A percentile compares a stretch with the other conserved stretches of the same genome.
Conservation (phyloP, 2,329 filamentous ascomycete genomes). For the Aphanocladium album region DNA sequence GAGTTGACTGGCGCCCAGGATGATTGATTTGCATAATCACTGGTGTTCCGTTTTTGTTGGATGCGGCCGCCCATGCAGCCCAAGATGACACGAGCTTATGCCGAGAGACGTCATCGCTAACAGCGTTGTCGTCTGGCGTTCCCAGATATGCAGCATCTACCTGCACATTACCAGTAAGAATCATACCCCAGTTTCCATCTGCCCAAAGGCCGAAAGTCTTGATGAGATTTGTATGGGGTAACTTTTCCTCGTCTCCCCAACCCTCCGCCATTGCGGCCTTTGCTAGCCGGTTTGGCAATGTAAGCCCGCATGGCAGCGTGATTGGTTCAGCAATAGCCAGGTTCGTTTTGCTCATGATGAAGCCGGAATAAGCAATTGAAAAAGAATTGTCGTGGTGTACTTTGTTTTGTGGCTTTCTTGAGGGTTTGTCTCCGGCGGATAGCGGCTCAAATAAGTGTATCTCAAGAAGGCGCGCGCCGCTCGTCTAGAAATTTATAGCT, state of each 20-base stretch:
- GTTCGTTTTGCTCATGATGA: not conserved
- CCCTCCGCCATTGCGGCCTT: slow-evolving; percentile 41
- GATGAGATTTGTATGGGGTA: slow-evolving; percentile 36
- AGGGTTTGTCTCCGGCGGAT: too few relatives aligned
- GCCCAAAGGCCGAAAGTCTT: slow-evolving; percentile 55
- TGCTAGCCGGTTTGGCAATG: slow-evolving; percentile 15
- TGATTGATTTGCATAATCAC: slow-evolving; percentile 59
- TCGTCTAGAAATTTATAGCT: too few relatives aligned
- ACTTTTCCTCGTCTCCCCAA: slow-evolving; percentile 31
- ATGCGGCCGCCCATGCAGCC: slow-evolving; percentile 35
- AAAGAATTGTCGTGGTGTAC: too few relatives aligned
- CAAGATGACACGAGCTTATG: not conserved
- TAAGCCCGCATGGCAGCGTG: slow-evolving; percentile 4
- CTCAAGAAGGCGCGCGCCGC: too few relatives aligned
- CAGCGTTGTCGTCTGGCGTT: slow-evolving; percentile 49
- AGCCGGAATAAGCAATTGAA: too few relatives aligned
- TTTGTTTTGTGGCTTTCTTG: too few relatives aligned
- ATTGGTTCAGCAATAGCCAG: not conserved
- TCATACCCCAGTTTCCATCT: slow-evolving; percentile 44
- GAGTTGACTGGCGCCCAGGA: slow-evolving; percentile 50
- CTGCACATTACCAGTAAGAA: slow-evolving; percentile 58
- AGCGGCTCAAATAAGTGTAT: too few relatives aligned
- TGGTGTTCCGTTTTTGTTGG: slow-evolving; percentile 49
- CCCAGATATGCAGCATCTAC: slow-evolving; percentile 54
- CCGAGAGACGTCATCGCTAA: slow-evolving; percentile 40